A percentile compares a stretch with the other conserved stretches of the same genome.
Evolutionary conservation across 2,329 filamentous ascomycete species (phyloP).

Genomic region (Harringtonia aguacate): DNA sequence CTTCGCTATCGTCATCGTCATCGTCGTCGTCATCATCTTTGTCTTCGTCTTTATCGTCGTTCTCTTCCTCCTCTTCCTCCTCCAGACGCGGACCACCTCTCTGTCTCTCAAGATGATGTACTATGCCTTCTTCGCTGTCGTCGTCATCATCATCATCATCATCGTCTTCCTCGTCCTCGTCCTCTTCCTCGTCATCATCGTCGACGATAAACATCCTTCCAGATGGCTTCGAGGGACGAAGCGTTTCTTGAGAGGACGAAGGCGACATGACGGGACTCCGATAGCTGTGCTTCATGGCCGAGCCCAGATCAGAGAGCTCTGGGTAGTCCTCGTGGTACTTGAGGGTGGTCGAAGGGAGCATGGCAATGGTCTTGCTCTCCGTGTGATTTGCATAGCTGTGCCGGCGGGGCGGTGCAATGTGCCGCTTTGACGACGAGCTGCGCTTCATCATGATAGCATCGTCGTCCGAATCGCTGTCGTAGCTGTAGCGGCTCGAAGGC

Average conservation of each 20-base stretch:
- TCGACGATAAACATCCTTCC: constrained; percentile 54
- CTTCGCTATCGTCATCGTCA: constrained; percentile 1
- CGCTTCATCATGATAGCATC: constrained; percentile 75
- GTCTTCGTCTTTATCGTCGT: neutral
- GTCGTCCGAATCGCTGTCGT: constrained; percentile 62
- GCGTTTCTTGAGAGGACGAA: constrained; percentile 73
- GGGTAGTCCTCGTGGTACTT: constrained; percentile 75
- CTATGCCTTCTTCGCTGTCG: constrained; percentile 1
- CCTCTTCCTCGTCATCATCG: constrained; percentile 48
- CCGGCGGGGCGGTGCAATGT: constrained; percentile 40
- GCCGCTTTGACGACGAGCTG: constrained; percentile 44
- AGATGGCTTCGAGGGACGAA: constrained; percentile 59
- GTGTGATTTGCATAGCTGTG: constrained; percentile 25
- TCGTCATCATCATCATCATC: constrained; percentile 9
- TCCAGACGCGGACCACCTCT: constrained; percentile 2
- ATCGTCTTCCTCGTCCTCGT: constrained; percentile 20
- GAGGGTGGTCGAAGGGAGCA: constrained; percentile 74
- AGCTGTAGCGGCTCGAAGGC: constrained; percentile 17
- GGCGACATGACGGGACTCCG: constrained; percentile 50
- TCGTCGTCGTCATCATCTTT: constrained; percentile 13
- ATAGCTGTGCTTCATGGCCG: constrained; percentile 51
- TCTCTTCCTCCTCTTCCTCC: constrained; percentile 11
- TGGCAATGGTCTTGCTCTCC: constrained; percentile 79
- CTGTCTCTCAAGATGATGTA: too few relatives aligned
- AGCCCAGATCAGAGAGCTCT: constrained; percentile 42